These are phyloP conservation scores for Pichia sp. DNA, from an alignment of 1,139 yeast species.

Conservation along the genomic window DNA sequence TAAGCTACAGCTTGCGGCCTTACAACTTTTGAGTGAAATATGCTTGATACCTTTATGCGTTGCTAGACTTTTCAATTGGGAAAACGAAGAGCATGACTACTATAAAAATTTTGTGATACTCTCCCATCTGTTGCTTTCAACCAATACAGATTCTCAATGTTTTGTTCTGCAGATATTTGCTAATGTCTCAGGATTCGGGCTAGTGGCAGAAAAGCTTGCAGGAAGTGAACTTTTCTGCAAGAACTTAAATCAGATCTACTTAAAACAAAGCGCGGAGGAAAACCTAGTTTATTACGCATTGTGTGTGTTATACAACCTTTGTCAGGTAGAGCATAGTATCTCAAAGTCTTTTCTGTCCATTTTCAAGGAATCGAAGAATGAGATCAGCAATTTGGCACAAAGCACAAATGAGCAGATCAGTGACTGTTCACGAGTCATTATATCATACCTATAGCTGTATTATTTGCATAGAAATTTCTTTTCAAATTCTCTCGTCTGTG, in stretches of 20 bases:
- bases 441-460: not conserved
- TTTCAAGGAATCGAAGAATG: not conserved
- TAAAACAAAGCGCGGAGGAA: constrained; percentile 27
- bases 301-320: not conserved
- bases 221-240: constrained; percentile 24
- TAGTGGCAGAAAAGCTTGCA: constrained; percentile 34
- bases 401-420: constrained; percentile 8
- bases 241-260: constrained; percentile 30
- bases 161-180: constrained; percentile 7
- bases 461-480: constrained; percentile 10
- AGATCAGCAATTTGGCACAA: not conserved
- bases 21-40: constrained; percentile 45
- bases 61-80: constrained; percentile 43
- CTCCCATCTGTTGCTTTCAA: constrained; percentile 6
- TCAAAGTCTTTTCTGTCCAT: not conserved
- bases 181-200: constrained; percentile 27
- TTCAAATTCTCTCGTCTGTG: constrained; percentile 21
- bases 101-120: constrained; percentile 31
- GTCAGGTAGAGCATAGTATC: not conserved
- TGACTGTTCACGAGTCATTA: not conserved
- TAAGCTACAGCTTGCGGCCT: constrained; percentile 36
- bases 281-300: constrained; percentile 8
- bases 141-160: constrained; percentile 8
- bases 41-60: constrained; percentile 38
- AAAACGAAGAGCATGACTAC: constrained; percentile 10